Evolutionary conservation across 1,139 yeast species (phyloP), one percentile per base, ranked within the genome.

Genomic region (Geotrichum candidum): DNA sequence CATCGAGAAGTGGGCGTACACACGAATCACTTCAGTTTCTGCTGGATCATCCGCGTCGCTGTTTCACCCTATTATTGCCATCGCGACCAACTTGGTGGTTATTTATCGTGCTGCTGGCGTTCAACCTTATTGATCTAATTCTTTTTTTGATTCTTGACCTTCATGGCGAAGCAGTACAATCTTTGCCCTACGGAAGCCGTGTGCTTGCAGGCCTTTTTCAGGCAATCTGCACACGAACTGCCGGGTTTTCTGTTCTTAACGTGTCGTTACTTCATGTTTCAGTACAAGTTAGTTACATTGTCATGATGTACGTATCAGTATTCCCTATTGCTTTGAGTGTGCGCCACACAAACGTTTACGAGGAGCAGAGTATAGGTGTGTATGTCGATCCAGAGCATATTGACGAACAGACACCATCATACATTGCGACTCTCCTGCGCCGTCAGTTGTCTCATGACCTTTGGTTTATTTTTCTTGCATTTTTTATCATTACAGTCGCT

Each of bases 281-380:
- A 0, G 89, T 92, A 56, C 96, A 90, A 73, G 96, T 94, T 51
- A 86, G 96, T 69, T 94, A 94, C 72, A 82, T 90, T 85, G 81
- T 94, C 65, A 92, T 94, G 98, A 94, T 94, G 99, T 94, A 94
- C 77, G 90, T 94, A 35, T 92, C 98, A 5, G 97, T 94, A 56
- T 80, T 91, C 71, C 99, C 99, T 0, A 79, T 94, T 70, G 99
- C 99, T 50, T 94, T 94, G 68, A 90, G 97, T 54, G 90, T 94
- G 67, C 86, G 99, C 76, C 83, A 97, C 72, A 94, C 99, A 27
- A 94, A 94, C 73, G 99, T 94, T 57, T 94, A 94, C 74, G 99
- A 94, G 72, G 99, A 94, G 71, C 98, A 91, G 72, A 88, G 97
- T 0, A 77, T 94, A 64, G 99, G 99, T n/a, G 83, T 92, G n/a